Evolutionary conservation across 352 stramenopile species (phyloP).

Genomic region (Pythium phragmitis): DNA sequence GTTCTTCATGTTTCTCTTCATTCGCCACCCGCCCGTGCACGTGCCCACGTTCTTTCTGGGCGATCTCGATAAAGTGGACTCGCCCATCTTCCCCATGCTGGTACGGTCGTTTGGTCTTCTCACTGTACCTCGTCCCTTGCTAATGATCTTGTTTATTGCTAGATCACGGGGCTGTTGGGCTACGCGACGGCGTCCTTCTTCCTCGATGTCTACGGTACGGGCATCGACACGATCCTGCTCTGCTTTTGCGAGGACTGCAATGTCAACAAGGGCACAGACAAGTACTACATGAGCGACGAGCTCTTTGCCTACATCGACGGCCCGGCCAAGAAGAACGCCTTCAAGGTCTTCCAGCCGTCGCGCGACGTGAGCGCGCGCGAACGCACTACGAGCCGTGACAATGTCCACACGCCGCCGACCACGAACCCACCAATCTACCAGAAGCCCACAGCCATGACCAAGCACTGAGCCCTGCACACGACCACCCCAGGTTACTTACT

Average conservation of each 20-base stretch:
- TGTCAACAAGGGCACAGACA: slow-evolving; percentile 70
- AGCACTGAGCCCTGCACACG: slow-evolving; percentile 13
- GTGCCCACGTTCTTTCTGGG: slow-evolving; percentile 76
- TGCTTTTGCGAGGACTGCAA: slow-evolving; percentile 88
- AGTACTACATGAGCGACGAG: slow-evolving; percentile 86
- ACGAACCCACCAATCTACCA: slow-evolving; percentile 25
- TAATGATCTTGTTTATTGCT: not conserved
- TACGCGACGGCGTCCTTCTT: slow-evolving; percentile 78
- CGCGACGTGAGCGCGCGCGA: slow-evolving; percentile 28
- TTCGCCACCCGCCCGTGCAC: slow-evolving; percentile 50
- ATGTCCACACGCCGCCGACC: slow-evolving; percentile 7
- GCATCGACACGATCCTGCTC: slow-evolving; percentile 85
- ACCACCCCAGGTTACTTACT: too few relatives aligned
- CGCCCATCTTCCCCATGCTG: slow-evolving; percentile 79
- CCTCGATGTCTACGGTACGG: slow-evolving; percentile 78
- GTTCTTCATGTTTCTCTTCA: slow-evolving; percentile 86
- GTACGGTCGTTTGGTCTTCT: slow-evolving; percentile 22
- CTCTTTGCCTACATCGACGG: slow-evolving; percentile 79
- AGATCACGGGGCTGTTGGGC: slow-evolving; percentile 65
- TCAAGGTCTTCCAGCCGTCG: slow-evolving; percentile 46
- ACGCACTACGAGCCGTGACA: slow-evolving; percentile 12
- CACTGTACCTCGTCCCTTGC: not conserved
- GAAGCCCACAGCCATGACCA: slow-evolving; percentile 16
- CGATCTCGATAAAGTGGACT: slow-evolving; percentile 60
- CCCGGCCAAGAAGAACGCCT: slow-evolving; percentile 77